Conservation (phyloP, 225 moss, liverwort and hornwort genomes). For the Physcomitrium patens region DNA sequence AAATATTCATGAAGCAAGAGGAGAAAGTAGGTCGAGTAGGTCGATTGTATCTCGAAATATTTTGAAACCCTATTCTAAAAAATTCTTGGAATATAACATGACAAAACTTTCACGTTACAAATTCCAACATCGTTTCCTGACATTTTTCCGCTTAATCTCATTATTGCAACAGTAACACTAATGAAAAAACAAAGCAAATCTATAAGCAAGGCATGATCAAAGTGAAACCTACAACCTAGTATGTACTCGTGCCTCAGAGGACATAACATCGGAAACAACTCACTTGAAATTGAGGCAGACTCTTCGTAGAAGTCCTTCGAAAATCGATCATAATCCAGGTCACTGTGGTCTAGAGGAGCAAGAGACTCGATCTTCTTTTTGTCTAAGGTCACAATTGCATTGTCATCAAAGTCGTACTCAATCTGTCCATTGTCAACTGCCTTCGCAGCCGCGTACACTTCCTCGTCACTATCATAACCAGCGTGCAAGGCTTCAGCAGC, state of each 20-base stretch:
- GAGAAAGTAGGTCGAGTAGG: conserved; percentile 2
- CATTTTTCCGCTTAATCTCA: conserved; percentile 5
- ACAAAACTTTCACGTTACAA: conserved; percentile 1
- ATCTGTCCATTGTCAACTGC: conserved; percentile 91
- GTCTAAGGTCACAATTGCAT: conserved; percentile 86
- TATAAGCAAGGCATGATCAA: conserved; percentile 9
- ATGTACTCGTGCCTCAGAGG: not conserved
- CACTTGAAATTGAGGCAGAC: conserved; percentile 70
- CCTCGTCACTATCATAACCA: conserved; percentile 96
- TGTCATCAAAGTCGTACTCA: conserved; percentile 98
- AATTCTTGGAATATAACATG: not conserved
- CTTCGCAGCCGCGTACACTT: conserved; percentile 98
- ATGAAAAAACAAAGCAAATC: not conserved
- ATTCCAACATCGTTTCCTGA: conserved; percentile 11
- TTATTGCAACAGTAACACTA: not conserved
- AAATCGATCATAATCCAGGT: conserved; percentile 85
- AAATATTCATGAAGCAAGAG: not conserved
- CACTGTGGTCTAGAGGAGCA: conserved; percentile 76
- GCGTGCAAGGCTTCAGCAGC: conserved; percentile 97
- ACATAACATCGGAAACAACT: conserved; percentile 25
- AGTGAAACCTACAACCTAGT: conserved; percentile 17
- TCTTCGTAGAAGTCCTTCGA: conserved; percentile 86
- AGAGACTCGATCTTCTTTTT: conserved; percentile 88
- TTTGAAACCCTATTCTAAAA: not conserved
- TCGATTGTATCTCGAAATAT: conserved; percentile 5